These are phyloP conservation scores for Colletotrichum sidae DNA, from an alignment of 2,329 filamentous ascomycete genomes.

Conservation along the genomic window DNA sequence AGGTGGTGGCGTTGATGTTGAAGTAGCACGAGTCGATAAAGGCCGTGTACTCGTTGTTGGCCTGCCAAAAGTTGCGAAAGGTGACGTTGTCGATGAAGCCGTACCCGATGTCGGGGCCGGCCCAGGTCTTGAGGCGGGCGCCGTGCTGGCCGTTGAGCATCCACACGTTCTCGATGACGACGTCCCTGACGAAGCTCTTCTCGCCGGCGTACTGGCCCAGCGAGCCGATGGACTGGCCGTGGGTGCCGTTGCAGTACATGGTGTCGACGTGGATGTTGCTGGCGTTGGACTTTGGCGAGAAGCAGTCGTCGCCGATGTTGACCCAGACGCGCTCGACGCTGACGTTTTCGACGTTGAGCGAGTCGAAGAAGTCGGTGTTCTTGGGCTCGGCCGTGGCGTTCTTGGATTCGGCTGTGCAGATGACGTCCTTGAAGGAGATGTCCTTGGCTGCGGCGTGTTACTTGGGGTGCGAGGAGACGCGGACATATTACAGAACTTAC, in stretches of 20 bases:
- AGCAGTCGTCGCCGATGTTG: constrained; percentile 74
- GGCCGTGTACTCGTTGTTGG: constrained; percentile 72
- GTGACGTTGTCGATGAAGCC: constrained; percentile 72
- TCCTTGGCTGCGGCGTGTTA: constrained; percentile 51
- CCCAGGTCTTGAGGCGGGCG: constrained; percentile 75
- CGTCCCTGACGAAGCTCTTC: constrained; percentile 48
- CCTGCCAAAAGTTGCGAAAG: constrained; percentile 66
- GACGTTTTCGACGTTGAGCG: constrained; percentile 38
- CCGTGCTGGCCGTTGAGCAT: constrained; percentile 64
- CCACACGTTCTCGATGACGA: constrained; percentile 69
- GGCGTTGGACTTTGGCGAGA: constrained; percentile 73
- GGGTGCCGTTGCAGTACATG: constrained; percentile 68
- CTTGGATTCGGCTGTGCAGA: constrained; percentile 65
- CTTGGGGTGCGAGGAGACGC: not conserved
- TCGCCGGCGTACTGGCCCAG: constrained; percentile 69
- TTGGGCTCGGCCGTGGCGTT: constrained; percentile 70
- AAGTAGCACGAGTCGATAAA: constrained; percentile 59
- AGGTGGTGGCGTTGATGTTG: constrained; percentile 71
- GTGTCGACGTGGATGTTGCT: constrained; percentile 70
- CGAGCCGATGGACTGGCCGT: constrained; percentile 71
- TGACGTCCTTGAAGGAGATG: constrained; percentile 64
- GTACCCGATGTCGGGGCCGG: constrained; percentile 61
- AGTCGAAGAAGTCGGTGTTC: constrained; percentile 66
- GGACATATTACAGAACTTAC: constrained; percentile 41
- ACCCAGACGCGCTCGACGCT: constrained; percentile 46